Base-by-base conservation (phyloP, 495 filamentous ascomycete genomes). In the Penicillium daleae region DNA sequence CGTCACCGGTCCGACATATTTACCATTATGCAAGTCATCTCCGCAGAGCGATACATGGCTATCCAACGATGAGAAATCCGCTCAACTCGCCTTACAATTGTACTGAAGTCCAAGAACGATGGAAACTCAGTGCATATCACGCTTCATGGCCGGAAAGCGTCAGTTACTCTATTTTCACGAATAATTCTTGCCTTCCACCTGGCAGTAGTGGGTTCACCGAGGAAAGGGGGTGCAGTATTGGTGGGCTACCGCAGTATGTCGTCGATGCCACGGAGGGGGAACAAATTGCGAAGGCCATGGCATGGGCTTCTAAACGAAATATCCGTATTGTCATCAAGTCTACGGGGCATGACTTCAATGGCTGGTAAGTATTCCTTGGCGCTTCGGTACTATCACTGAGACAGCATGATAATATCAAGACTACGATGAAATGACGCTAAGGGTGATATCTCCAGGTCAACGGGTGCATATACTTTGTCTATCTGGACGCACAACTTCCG, bases 341-440 rank as follows among this genome's bases (percentile, higher is more conserved):
- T 29, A 83, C 79, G 1, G 82, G 81, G 10, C 81, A 87, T 67
- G 85, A 86, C 66, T 81, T 83, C 56, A 74, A 68, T 26, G 85
- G 81, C 27, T 77, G 84, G 72, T 75, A 60, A 12, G 63, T 64
- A 0, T 17, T 10, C 26, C 33, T 21, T 42, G n/a, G 21, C 2
- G 35, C 35, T 2, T 39, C 13, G 10, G 15, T 15, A 13, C 35
- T 24, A 6, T 3, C 17, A 48, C 10, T 8, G n/a, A 24, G 21
- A 4, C 42, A 48, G 17, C n/a, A 17, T 48, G 42, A 22, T n/a
- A 0, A 1, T 35, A 1, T 12, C 35, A 39, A 5, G 13, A 17
- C 13, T 12, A 5, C 15, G 13, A 33, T 50, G 27, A 22, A 9
- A 2, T 35, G n/a, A 4, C 9, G 17, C 39, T 42, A 42, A 51